These are phyloP conservation scores for Termitomyces sp. DNA, from an alignment of 768 basidiomycete species.

Conservation along the genomic window DNA sequence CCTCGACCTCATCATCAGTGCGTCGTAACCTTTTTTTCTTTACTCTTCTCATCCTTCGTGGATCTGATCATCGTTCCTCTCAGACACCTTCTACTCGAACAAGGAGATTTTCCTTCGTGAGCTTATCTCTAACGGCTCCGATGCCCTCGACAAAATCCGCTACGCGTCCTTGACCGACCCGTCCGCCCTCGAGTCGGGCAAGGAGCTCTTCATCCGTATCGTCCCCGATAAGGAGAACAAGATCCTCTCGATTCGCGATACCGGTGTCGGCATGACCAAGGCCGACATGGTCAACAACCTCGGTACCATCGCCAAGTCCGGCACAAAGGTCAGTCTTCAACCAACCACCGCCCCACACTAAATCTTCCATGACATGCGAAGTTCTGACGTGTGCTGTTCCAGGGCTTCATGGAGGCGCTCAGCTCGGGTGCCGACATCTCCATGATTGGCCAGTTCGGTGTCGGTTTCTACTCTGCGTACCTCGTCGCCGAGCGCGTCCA, in stretches of 20 bases:
- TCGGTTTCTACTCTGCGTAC: slow-evolving; percentile 99
- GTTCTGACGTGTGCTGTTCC: slow-evolving; percentile 7
- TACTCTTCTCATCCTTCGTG: background rate
- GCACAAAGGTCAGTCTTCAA: slow-evolving; percentile 63
- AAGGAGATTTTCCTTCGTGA: slow-evolving; percentile 99
- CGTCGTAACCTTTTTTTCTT: slow-evolving; percentile 22
- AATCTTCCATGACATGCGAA: background rate
- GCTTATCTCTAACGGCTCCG: slow-evolving; percentile 93
- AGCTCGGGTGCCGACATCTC: slow-evolving; percentile 85
- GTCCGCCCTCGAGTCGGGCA: slow-evolving; percentile 80
- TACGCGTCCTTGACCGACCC: slow-evolving; percentile 96
- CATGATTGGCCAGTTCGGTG: slow-evolving; percentile 99
- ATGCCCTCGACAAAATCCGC: slow-evolving; percentile 99
- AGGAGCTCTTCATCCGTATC: slow-evolving; percentile 94
- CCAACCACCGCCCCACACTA: background rate
- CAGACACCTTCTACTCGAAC: slow-evolving; percentile 99
- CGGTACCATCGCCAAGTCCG: slow-evolving; percentile 93
- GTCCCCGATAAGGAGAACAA: slow-evolving; percentile 96
- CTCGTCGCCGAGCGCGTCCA: slow-evolving; percentile 98
- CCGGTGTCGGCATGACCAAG: slow-evolving; percentile 99
- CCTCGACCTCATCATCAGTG: slow-evolving; percentile 97
- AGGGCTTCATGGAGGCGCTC: slow-evolving; percentile 99
- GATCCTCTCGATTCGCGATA: slow-evolving; percentile 84
- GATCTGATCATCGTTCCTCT: slow-evolving; percentile 8
- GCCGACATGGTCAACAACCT: slow-evolving; percentile 99